These are phyloP conservation scores for Pseudozyma hubeiensis DNA, from an alignment of 1,284 basidiomycete genomes.

Conservation along the genomic window DNA sequence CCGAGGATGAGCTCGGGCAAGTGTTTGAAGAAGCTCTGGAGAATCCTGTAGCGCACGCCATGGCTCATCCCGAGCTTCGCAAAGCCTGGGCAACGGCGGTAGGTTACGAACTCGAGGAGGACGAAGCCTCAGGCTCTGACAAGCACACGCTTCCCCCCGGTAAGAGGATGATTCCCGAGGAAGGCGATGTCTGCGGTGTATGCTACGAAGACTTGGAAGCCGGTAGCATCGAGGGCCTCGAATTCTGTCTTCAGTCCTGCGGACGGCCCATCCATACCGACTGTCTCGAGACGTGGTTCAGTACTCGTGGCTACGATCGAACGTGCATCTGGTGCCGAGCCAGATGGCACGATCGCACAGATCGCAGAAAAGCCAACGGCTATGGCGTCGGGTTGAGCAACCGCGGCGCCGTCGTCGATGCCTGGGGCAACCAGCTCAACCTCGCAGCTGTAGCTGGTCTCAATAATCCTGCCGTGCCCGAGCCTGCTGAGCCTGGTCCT, in stretches of 20 bases:
- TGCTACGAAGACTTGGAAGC: conserved; percentile 48
- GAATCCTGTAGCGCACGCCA: conserved; percentile 28
- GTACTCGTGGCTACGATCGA: conserved; percentile 14
- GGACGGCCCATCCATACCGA: conserved; percentile 46
- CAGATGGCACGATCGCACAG: conserved; percentile 19
- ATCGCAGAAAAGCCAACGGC: conserved; percentile 11
- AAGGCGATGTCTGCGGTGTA: conserved; percentile 47
- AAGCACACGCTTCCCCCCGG: not conserved
- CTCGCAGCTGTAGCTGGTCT: conserved; percentile 30
- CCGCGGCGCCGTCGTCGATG: conserved; percentile 27
- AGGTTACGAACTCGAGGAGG: conserved; percentile 16
- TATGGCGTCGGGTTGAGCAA: conserved; percentile 30
- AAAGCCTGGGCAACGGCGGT: conserved; percentile 40
- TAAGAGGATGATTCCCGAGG: conserved; percentile 31
- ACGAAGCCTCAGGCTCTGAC: conserved; percentile 1
- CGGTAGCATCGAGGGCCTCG: conserved; percentile 35
- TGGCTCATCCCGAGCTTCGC: conserved; percentile 33
- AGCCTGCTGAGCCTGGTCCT: conserved; percentile 8
- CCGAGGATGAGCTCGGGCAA: conserved; percentile 13
- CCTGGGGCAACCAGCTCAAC: conserved; percentile 30
- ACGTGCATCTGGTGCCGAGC: conserved; percentile 52
- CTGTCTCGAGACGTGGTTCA: conserved; percentile 43
- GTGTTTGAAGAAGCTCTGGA: conserved; percentile 25
- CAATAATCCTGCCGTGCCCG: conserved; percentile 13
- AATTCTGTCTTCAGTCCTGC: conserved; percentile 44